Evolutionary conservation across 768 basidiomycete species (phyloP).

Genomic region (Crassisporium funariophilum): DNA sequence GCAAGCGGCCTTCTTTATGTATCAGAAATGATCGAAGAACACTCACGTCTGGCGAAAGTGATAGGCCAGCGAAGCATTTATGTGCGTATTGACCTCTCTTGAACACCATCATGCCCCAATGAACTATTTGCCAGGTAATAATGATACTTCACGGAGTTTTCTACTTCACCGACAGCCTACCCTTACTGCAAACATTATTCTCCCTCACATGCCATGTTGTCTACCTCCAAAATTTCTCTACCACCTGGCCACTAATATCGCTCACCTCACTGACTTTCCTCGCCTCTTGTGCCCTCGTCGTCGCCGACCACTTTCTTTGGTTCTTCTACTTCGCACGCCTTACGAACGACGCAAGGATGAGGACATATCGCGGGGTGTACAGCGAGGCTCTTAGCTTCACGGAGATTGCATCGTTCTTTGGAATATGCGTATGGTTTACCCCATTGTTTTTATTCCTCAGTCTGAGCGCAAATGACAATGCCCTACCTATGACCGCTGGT

Average conservation of each 20-base stretch:
- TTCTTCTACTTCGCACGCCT: slow-evolving; percentile 90
- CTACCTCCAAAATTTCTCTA: slow-evolving; percentile 92
- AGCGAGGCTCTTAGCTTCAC: slow-evolving; percentile 52
- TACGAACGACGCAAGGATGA: slow-evolving; percentile 60
- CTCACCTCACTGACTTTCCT: slow-evolving; percentile 85
- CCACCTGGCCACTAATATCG: slow-evolving; percentile 90
- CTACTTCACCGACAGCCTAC: slow-evolving; percentile 80
- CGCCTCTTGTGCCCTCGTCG: slow-evolving; percentile 80
- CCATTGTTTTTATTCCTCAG: slow-evolving; percentile 96
- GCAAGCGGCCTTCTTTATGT: slow-evolving; percentile 93
- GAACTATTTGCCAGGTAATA: slow-evolving; percentile 54
- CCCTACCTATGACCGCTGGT: slow-evolving; percentile 76
- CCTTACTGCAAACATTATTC: slow-evolving; percentile 71
- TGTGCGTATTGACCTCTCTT: slow-evolving; percentile 48
- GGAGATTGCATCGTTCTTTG: slow-evolving; percentile 85
- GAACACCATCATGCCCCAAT: neutral
- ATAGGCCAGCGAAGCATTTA: slow-evolving; percentile 87
- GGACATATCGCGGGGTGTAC: slow-evolving; percentile 45
- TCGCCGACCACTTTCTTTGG: slow-evolving; percentile 93
- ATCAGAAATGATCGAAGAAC: slow-evolving; percentile 95
- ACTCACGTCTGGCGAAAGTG: slow-evolving; percentile 77
- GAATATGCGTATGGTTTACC: slow-evolving; percentile 82
- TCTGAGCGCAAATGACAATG: slow-evolving; percentile 95
- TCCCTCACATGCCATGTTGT: slow-evolving; percentile 83
- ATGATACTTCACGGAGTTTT: slow-evolving; percentile 78